Evolutionary conservation across 2,329 filamentous ascomycete species (phyloP), one percentile per base, ranked within the genome.

Genomic region (Colletotrichum truncatum): DNA sequence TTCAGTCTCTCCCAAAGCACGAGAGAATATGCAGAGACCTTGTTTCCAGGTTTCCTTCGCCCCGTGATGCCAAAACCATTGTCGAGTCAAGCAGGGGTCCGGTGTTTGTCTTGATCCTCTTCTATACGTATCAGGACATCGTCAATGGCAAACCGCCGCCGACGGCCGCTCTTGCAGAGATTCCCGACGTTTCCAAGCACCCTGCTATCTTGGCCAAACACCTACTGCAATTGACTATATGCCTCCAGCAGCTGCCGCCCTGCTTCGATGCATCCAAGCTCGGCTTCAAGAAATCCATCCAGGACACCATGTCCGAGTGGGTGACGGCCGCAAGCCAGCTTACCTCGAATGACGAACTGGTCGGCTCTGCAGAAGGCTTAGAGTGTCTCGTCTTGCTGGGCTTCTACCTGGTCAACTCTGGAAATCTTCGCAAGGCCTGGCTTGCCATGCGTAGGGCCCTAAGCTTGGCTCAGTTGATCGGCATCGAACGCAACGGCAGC

Each of bases 351-450:
- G 84, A 88, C 45, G 82, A 85, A 38, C 73, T 89, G 4, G 73
- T 85, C 1, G 81, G 81, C 21, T 84, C 80, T 3, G 70, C 83
- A 1, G 85, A 88, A 70, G 85, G 85, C 2, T 70, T 88, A 1
- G 83, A 87, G 71, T 83, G 82, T 53, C 73, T 89, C 0, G 70
- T 82, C 21, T 72, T 89, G 0, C 76, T 85, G 36, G 77, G 78
- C 16, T 72, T 84, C 55, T 86, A 82, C 68, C 82, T 87, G 55
- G 77, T 79, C 36, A 86, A 87, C 60, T 79, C 78, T 1, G 87
- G 87, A 1, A 86, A 85, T 45, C 74, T 87, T 2, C 81, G 85
- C 21, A 83, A 84, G 45, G 77, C 84, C 3, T 89, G 86, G 85
- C 72, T 89, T 21, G 78, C 76, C 6, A 79, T 78, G 21, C 82